Evolutionary conservation across 441 rosid species (phyloP).

Genomic region (Erodium trifolium): DNA sequence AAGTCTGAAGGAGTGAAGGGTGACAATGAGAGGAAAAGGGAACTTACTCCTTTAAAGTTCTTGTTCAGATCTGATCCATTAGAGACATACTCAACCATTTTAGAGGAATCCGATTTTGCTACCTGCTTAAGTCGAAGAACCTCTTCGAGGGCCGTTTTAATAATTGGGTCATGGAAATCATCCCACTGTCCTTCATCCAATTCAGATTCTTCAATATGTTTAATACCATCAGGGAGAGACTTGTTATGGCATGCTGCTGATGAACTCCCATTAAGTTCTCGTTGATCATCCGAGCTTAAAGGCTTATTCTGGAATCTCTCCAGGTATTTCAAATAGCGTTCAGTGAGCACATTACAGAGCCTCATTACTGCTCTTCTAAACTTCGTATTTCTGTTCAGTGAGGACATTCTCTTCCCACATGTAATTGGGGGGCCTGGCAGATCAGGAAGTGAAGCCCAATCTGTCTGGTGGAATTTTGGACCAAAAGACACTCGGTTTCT

Average conservation of each 20-base stretch:
- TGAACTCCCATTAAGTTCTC: constrained; percentile 33
- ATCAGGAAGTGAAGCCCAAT: constrained; percentile 61
- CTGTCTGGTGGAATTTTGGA: constrained; percentile 68
- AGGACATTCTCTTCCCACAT: constrained; percentile 66
- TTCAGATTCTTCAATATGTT: constrained; percentile 30
- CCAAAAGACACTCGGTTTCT: constrained; percentile 75
- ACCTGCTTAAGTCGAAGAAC: constrained; percentile 62
- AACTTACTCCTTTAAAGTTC: not conserved
- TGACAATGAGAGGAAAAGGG: not conserved
- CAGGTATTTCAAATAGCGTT: constrained; percentile 58
- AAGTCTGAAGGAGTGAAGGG: not conserved
- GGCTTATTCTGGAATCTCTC: constrained; percentile 40
- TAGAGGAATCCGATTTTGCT: constrained; percentile 49
- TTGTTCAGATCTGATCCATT: constrained; percentile 5
- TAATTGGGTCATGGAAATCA: constrained; percentile 54
- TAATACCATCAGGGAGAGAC: constrained; percentile 22
- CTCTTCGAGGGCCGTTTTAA: constrained; percentile 55
- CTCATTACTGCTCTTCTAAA: constrained; percentile 71
- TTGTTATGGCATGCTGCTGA: constrained; percentile 20
- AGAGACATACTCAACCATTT: constrained; percentile 35
- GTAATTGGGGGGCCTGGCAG: constrained; percentile 60
- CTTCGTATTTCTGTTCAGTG: constrained; percentile 42
- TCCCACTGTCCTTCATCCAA: constrained; percentile 67
- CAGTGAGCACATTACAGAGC: constrained; percentile 74
- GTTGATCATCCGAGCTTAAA: constrained; percentile 26